phyloP scores from a whole-genome alignment of 2,329 filamentous ascomycete species.

The Xylariaceae sp. region DNA sequence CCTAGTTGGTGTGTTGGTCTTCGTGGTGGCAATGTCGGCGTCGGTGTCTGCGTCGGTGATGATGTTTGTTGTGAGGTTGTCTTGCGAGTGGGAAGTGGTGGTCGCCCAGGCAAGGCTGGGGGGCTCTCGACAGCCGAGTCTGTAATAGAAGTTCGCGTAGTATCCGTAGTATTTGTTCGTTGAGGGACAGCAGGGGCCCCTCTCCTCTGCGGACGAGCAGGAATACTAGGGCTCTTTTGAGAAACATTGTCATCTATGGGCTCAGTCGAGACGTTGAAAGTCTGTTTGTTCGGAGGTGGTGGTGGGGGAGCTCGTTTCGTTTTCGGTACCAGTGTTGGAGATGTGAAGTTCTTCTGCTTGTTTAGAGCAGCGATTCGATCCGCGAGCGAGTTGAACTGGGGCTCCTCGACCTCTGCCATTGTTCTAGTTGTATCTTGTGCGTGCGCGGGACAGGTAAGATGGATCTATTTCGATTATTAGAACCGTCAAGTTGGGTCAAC shows the following conservation, averaged over 20 bases:
- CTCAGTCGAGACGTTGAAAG: slow-evolving; percentile 46
- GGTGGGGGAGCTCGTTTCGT: slow-evolving; percentile 53
- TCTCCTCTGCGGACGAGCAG: slow-evolving; percentile 46
- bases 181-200: slow-evolving; percentile 46
- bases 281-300: slow-evolving; percentile 52
- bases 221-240: slow-evolving; percentile 47
- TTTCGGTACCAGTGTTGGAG: slow-evolving; percentile 41
- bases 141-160: no score
- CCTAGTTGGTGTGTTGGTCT: slow-evolving; percentile 52
- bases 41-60: slow-evolving; percentile 44
- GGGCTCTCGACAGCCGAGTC: slow-evolving; percentile 33
- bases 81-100: slow-evolving; percentile 48
- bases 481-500: background rate
- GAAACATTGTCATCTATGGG: slow-evolving; percentile 35
- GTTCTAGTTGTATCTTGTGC: background rate
- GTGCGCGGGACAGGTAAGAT: background rate
- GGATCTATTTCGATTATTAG: background rate
- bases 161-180: slow-evolving; percentile 43
- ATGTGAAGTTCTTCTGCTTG: slow-evolving; percentile 63
- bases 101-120: slow-evolving; percentile 40
- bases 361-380: slow-evolving; percentile 71
- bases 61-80: slow-evolving; percentile 11
- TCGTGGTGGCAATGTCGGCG: slow-evolving; percentile 59
- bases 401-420: slow-evolving; percentile 69
- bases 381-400: slow-evolving; percentile 65